Evolutionary conservation across 176 grass and related monocot genomes (phyloP), one percentile per base, ranked within the genome.

Genomic region (Aechmea fasciata): DNA sequence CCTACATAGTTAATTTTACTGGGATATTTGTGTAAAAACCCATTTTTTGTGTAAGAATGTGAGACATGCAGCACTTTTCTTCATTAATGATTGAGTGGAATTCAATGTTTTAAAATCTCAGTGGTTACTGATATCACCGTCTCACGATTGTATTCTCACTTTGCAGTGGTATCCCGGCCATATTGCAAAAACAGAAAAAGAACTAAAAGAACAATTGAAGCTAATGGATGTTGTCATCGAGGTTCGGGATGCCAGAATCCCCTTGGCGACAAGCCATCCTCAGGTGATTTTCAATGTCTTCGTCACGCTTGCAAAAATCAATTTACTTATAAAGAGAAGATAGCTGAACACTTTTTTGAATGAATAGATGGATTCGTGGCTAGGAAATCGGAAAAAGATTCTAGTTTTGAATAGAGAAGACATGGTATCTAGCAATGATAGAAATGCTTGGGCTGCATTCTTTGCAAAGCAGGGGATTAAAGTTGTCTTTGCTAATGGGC

Each of bases 201-300:
- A 93, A 67, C 61, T 97, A n/a, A 92, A 90, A 77, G 82, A 90
- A 22, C 89, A 97, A 66, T 28, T 97, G 57, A 97, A 87, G 68
- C 82, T 97, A 63, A 93, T 97, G 86, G 94, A 97, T 83, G 94
- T 97, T 82, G 94, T 97, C 49, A 87, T 97, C 78, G 94, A 97
- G 62, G 87, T 97, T 70, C 84, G 87, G 48, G 94, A 97, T 81
- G 94, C 89, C 11, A 73, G 94, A 64, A 97, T 97, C 77, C 94
- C 94, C 20, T 81, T 97, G 79, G 85, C 89, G 8, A 97, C 94
- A 12, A 93, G 74, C 64, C 94, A 97, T 87, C 94, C 94, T 69
- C 84, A 92, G 94, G 94, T 85, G 61, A 79, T 64, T 25, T 12
- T 68, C 63, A 70, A 64, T 55, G 26, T 66, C 18, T 78, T 87